These are phyloP conservation scores for Funneliformis geosporum DNA, from an alignment of 192 early-diverging fungal genomes.

Conservation along the genomic window DNA sequence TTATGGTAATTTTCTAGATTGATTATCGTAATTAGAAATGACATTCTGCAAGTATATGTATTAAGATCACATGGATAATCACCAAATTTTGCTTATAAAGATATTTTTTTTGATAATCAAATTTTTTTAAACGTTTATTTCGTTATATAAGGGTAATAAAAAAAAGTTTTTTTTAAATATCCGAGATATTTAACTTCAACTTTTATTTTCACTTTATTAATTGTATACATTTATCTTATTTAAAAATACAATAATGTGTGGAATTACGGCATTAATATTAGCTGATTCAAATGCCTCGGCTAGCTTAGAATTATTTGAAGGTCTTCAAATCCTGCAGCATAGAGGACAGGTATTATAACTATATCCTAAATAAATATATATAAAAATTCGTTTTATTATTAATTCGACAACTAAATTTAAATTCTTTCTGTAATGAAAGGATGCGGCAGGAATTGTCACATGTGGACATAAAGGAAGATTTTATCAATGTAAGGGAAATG, in stretches of 20 bases:
- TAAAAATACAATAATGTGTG: constrained; percentile 72
- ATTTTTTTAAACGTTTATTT: no score
- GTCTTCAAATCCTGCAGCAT: constrained; percentile 93
- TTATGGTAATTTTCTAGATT: no score
- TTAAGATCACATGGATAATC: no score
- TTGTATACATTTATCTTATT: neutral
- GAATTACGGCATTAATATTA: constrained; percentile 81
- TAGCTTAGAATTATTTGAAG: constrained; percentile 90
- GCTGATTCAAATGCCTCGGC: constrained; percentile 75
- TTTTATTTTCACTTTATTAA: no score
- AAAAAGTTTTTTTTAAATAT: no score
- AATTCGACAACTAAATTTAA: neutral
- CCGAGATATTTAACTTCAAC: no score
- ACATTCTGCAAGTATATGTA: no score
- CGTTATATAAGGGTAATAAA: no score
- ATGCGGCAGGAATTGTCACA: constrained; percentile 98
- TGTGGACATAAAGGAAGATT: constrained; percentile 95
- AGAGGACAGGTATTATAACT: constrained; percentile 85
- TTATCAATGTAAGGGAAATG: constrained; percentile 99
- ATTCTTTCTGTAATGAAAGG: constrained; percentile 57
- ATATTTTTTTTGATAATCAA: no score
- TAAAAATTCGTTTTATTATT: neutral
- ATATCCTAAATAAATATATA: neutral
- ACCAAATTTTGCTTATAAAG: no score
- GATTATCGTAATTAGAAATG: no score